A percentile compares a stretch with the other conserved stretches of the same genome.
These are phyloP conservation scores for Heliamphora exappendiculata DNA, from an alignment of 148 eudicot species.

Conservation along the genomic window DNA sequence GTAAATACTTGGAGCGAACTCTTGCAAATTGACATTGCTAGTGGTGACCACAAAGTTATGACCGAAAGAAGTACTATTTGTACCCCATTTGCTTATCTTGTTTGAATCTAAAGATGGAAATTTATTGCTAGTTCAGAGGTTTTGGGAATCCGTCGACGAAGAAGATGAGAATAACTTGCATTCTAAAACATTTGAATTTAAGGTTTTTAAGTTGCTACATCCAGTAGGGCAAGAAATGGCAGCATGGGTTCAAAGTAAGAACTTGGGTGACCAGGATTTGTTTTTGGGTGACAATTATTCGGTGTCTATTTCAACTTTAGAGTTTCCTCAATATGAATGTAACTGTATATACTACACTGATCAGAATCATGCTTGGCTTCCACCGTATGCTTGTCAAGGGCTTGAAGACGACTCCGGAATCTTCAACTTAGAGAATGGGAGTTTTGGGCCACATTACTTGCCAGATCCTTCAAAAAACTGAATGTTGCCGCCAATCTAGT, in stretches of 20 bases:
- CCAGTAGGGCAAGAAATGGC: background rate
- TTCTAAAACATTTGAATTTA: background rate
- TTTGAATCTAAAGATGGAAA: background rate
- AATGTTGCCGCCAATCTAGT: no score
- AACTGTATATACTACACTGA: background rate
- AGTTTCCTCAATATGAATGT: no score
- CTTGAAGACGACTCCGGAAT: no score
- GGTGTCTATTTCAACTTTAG: no score
- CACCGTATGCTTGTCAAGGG: no score
- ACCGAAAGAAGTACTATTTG: no score
- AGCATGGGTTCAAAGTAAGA: background rate
- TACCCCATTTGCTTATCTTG: background rate
- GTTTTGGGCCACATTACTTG: no score
- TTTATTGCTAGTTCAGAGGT: background rate
- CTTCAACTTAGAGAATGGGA: no score
- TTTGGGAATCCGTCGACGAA: background rate
- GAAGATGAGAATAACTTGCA: background rate
- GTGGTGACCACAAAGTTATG: background rate
- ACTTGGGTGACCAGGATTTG: background rate
- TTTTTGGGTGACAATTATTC: slow-evolving; percentile 4
- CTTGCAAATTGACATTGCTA: background rate
- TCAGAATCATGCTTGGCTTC: background rate
- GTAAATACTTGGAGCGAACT: background rate
- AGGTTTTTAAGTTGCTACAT: background rate
- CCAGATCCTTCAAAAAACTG: no score